Conservation (phyloP, 257 asterid genomes). For the Petunia axillaris region DNA sequence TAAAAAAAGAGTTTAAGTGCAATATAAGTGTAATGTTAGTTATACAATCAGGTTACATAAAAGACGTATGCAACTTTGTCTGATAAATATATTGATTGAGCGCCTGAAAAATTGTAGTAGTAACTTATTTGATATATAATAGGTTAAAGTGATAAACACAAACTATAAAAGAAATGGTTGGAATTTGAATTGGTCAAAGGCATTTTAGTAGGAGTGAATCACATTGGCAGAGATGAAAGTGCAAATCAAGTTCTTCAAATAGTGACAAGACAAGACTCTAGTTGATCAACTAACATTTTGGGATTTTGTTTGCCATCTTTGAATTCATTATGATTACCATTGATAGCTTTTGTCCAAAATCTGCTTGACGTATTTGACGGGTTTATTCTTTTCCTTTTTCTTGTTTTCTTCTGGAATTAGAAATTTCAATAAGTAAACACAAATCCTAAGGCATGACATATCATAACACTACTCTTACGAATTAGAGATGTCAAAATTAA, state of each 20-base stretch:
- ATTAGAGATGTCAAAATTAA: neutral
- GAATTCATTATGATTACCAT: neutral
- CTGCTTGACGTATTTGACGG: neutral
- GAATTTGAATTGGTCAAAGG: slow-evolving; percentile 21
- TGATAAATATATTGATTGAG: no score
- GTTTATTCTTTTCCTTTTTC: neutral
- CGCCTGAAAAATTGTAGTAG: no score
- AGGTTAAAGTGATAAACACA: no score
- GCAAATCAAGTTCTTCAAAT: neutral
- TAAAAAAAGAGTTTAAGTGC: no score
- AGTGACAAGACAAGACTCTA: neutral
- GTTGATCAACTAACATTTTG: slow-evolving; percentile 23
- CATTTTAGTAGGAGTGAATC: neutral
- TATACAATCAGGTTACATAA: no score
- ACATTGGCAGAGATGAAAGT: slow-evolving; percentile 14
- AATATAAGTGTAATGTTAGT: no score
- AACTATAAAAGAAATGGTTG: neutral
- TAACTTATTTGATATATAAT: no score
- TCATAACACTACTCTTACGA: no score
- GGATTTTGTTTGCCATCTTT: slow-evolving; percentile 2
- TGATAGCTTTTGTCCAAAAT: neutral
- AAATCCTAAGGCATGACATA: neutral
- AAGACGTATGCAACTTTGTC: no score
- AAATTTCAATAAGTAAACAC: neutral
- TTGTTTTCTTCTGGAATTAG: neutral